A percentile compares a stretch with the other conserved stretches of the same genome.
phyloP scores from a whole-genome alignment of 83 land plant genomes.

The Isoetes engelmannii region DNA sequence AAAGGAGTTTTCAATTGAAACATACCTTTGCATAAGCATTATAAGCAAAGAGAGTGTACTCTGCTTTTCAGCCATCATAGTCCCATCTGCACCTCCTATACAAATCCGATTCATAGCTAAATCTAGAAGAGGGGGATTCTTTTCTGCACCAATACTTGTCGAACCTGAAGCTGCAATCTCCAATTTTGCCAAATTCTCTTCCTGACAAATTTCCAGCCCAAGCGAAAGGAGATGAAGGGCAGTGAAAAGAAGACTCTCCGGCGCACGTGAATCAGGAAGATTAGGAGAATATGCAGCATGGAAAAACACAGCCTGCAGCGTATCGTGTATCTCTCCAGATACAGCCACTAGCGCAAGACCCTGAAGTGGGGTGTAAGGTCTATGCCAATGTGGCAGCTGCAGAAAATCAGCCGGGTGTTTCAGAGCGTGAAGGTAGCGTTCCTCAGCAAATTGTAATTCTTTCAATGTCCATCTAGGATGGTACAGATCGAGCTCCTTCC shows the following conservation, averaged over 20 bases:
- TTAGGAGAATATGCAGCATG: constrained; percentile 59
- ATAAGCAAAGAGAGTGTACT: constrained; percentile 74
- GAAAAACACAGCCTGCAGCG: constrained; percentile 63
- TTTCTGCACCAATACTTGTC: constrained; percentile 25
- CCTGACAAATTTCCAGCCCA: constrained; percentile 62
- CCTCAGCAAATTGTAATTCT: constrained; percentile 90
- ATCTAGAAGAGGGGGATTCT: constrained; percentile 45
- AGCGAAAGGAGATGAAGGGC: constrained; percentile 80
- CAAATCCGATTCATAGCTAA: constrained; percentile 52
- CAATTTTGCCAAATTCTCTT: constrained; percentile 1
- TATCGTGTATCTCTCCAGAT: constrained; percentile 41
- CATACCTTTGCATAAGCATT: constrained; percentile 49
- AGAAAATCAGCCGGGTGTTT: constrained; percentile 53
- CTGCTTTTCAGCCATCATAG: constrained; percentile 35
- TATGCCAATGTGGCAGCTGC: constrained; percentile 81
- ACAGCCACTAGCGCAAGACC: constrained; percentile 53
- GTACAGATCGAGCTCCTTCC: constrained; percentile 91
- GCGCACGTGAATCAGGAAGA: constrained; percentile 59
- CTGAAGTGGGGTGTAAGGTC: constrained; percentile 53
- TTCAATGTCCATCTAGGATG: constrained; percentile 85
- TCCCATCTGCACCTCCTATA: constrained; percentile 24
- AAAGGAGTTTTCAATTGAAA: constrained; percentile 27
- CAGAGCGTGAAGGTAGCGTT: constrained; percentile 67
- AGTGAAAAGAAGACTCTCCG: constrained; percentile 65
- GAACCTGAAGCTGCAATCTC: neutral